A percentile compares a stretch with the other conserved stretches of the same genome.
Conservation (phyloP, 352 stramenopile species). For the Phytophthora fragariaefolia region DNA sequence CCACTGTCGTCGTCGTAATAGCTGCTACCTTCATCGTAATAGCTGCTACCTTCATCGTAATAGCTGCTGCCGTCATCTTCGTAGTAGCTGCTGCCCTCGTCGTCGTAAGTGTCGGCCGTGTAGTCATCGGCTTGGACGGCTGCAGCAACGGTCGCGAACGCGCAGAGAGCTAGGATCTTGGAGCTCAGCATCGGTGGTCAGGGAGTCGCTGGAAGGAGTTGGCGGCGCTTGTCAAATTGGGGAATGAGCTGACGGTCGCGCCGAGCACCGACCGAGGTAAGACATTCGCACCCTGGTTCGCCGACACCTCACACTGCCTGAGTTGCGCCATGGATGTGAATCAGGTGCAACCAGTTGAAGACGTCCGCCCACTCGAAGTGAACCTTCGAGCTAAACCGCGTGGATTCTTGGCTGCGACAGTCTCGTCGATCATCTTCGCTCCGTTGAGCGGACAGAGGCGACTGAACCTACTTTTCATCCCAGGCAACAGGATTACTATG, state of each 20-base stretch:
- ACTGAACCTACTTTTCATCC: constrained; percentile 19
- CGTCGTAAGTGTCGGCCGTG: constrained; percentile 5
- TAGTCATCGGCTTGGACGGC: constrained; percentile 17
- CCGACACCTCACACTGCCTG: no score
- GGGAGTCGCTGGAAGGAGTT: not conserved
- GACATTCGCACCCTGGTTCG: not conserved
- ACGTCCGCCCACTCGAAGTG: not conserved
- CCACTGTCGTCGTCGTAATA: constrained; percentile 3
- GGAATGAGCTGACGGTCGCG: constrained; percentile 18
- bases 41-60: constrained; percentile 12
- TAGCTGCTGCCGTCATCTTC: constrained; percentile 12
- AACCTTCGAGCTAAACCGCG: not conserved
- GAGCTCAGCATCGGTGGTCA: constrained; percentile 25
- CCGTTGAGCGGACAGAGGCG: constrained; percentile 1
- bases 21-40: constrained; percentile 12
- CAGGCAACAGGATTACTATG: constrained; percentile 8
- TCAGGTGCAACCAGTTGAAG: constrained; percentile 13
- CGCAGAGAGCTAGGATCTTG: constrained; percentile 28
- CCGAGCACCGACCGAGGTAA: not conserved
- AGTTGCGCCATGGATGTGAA: constrained; percentile 27
- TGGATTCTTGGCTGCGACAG: constrained; percentile 15
- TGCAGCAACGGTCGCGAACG: constrained; percentile 21
- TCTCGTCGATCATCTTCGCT: constrained; percentile 1
- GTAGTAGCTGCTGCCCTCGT: constrained; percentile 21
- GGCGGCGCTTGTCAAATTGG: constrained; percentile 20